Base-by-base conservation (phyloP, 2,329 filamentous ascomycete species). In the Ceratocystis cacaofunesta region DNA sequence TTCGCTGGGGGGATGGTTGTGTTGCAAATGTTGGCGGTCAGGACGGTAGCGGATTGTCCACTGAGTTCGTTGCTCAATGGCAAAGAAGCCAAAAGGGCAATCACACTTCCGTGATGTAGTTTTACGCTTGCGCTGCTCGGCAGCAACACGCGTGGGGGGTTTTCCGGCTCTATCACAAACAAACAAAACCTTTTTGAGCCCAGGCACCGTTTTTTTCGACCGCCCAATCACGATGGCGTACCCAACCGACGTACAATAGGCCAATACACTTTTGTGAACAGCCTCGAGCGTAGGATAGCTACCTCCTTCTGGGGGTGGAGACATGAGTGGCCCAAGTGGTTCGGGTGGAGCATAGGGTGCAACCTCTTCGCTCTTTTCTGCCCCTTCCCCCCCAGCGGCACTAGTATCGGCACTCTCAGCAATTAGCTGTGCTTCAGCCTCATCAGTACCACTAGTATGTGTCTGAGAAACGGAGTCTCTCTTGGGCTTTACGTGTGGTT, bases 41-140 rank as follows among this genome's bases (percentile, higher is more conserved):
- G 84, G 84, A 3, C 84, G 80, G 70, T 86, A 86, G 63, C 84
- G 79, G 66, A 87, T 81, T 0, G 83, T 83, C 84, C 84, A 87
- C 69, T 86, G 83, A 0, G 83, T 85, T 67, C 84, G 78, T 70
- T 86, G 83, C 72, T 87, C 84, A 48, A 87, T 84, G 65, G 84
- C 84, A 69, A 86, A 87, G 72, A 87, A 86, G n/a, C 84, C 84
- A 72, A 87, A 87, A 36, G 83, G 82, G 68, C 84, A 87, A 69
- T 86, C 84, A 70, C 84, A 86, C 70, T 87, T 87, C 58, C 84
- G 78, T n/a, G 84, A 86, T 7, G 84, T 85, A 0, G 84, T 87
- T 71, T 84, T 85, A 25, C 83, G 79, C 73, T 86, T 86, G 65
- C 84, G 80, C 68, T 81, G 79, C 73, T 86, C 84, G 1, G 84